Percentiles rank a stretch among this genome's conserved stretches.
Evolutionary conservation across 139 green algal species (phyloP).

Genomic region (Coelastrella sp.): DNA sequence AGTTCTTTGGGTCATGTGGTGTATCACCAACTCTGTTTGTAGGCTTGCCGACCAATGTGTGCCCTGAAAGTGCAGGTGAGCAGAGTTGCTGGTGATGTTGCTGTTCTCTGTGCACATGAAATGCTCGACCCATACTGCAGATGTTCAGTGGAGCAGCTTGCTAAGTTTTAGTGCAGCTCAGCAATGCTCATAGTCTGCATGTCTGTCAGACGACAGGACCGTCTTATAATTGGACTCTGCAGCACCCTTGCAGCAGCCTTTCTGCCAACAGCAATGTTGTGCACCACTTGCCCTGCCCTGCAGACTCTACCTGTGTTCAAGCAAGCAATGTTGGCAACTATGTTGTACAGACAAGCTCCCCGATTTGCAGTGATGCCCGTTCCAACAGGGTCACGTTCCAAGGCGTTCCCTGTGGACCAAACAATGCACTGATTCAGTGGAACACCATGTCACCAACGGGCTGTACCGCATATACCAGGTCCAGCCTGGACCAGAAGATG

Average conservation of each 20-base stretch:
- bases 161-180: too few species aligned
- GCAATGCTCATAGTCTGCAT: too few species aligned
- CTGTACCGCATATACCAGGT: neutral
- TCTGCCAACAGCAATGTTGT: neutral
- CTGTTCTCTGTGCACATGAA: too few species aligned
- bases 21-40: slow-evolving; percentile 21
- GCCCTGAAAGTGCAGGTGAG: neutral
- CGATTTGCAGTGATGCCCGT: neutral
- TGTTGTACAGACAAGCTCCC: neutral
- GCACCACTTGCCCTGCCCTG: neutral
- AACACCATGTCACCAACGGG: neutral
- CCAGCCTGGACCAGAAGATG: neutral
- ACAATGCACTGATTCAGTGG: slow-evolving; percentile 4
- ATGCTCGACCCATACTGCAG: too few species aligned
- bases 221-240: too few species aligned
- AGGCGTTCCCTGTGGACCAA: slow-evolving; percentile 19
- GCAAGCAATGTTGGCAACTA: slow-evolving; percentile 5
- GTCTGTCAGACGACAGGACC: too few species aligned
- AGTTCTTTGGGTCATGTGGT: slow-evolving; percentile 37
- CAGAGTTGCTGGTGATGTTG: neutral
- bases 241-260: neutral
- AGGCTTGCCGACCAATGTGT: slow-evolving; percentile 13
- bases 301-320: slow-evolving; percentile 17
- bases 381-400: slow-evolving; percentile 17
- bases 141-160: too few species aligned